phyloP scores from a whole-genome alignment of 768 basidiomycete species.

The Kwoniella botswanensis region DNA sequence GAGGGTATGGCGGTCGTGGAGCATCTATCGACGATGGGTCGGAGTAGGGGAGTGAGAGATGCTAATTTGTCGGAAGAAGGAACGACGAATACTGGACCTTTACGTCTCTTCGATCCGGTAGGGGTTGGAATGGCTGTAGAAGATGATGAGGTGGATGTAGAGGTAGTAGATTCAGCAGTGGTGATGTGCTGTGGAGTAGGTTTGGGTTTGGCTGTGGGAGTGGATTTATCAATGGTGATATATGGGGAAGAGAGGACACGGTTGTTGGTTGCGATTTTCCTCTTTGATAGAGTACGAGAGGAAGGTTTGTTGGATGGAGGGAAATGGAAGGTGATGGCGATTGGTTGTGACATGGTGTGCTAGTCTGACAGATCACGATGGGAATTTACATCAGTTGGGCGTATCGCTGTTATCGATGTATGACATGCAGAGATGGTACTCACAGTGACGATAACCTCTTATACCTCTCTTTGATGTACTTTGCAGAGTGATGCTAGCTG shows the following conservation, averaged over 20 bases:
- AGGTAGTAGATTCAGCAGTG: slow-evolving; percentile 3
- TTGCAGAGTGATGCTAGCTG: not conserved
- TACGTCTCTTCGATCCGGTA: slow-evolving; percentile 24
- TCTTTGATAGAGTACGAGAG: slow-evolving; percentile 10
- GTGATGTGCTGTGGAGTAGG: not conserved
- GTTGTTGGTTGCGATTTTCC: slow-evolving; percentile 16
- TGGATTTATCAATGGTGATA: slow-evolving; percentile 10
- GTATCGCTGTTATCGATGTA: too few relatives aligned
- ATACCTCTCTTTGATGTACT: too few relatives aligned
- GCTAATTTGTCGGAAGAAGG: slow-evolving; percentile 12
- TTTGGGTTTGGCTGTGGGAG: slow-evolving; percentile 3
- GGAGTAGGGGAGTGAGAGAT: slow-evolving; percentile 33
- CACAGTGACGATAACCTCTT: too few relatives aligned
- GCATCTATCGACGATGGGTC: slow-evolving; percentile 33
- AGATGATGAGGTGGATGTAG: slow-evolving; percentile 18
- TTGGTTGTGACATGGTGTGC: slow-evolving; percentile 26
- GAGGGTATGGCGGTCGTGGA: slow-evolving; percentile 10
- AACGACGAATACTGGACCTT: slow-evolving; percentile 23
- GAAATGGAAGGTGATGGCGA: slow-evolving; percentile 28
- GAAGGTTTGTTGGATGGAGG: slow-evolving; percentile 12
- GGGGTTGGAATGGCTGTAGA: not conserved
- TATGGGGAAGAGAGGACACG: slow-evolving; percentile 13
- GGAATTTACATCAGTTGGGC: too few relatives aligned
- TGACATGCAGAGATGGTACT: too few relatives aligned
- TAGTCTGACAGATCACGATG: not conserved